Percentiles rank a stretch among this genome's conserved stretches.
Conservation (phyloP, 2,329 filamentous ascomycete genomes). For the Colletotrichum spinosum region DNA sequence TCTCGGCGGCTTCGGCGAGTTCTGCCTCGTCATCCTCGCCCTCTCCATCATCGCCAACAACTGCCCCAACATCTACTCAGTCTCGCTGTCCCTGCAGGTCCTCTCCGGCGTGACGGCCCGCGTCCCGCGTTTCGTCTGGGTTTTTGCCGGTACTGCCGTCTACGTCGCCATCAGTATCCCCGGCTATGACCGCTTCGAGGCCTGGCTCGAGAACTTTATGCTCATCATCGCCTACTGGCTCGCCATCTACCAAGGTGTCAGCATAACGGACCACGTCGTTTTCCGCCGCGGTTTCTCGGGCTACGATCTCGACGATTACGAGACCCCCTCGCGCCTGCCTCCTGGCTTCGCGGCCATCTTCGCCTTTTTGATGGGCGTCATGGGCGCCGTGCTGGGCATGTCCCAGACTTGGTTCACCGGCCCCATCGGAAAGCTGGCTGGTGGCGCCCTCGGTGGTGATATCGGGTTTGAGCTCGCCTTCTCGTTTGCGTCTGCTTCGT, state of each 20-base stretch:
- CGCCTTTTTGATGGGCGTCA: conserved; percentile 73
- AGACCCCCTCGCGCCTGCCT: conserved; percentile 68
- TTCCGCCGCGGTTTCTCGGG: conserved; percentile 72
- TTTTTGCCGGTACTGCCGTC: conserved; percentile 68
- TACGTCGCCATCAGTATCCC: conserved; percentile 79
- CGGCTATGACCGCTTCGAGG: conserved; percentile 74
- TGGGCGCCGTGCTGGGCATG: conserved; percentile 77
- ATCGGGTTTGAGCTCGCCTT: conserved; percentile 74
- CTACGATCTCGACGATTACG: conserved; percentile 70
- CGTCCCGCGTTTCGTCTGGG: conserved; percentile 77
- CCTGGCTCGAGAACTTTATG: conserved; percentile 78
- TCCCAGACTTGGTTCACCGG: conserved; percentile 77
- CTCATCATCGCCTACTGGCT: conserved; percentile 78
- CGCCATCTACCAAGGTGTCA: conserved; percentile 77
- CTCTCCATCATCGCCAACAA: conserved; percentile 78
- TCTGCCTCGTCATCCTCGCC: conserved; percentile 75
- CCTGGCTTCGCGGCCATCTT: conserved; percentile 71
- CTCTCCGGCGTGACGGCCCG: conserved; percentile 67
- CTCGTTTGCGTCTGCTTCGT: conserved; percentile 65
- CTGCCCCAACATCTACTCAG: conserved; percentile 79
- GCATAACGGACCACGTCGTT: conserved; percentile 74
- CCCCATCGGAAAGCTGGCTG: conserved; percentile 71
- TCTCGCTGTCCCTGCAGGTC: conserved; percentile 75
- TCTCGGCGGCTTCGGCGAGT: conserved; percentile 76
- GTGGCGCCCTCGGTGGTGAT: conserved; percentile 59